Base-by-base conservation (phyloP, 2,329 filamentous ascomycete species). In the Tolypocladium paradoxum region DNA sequence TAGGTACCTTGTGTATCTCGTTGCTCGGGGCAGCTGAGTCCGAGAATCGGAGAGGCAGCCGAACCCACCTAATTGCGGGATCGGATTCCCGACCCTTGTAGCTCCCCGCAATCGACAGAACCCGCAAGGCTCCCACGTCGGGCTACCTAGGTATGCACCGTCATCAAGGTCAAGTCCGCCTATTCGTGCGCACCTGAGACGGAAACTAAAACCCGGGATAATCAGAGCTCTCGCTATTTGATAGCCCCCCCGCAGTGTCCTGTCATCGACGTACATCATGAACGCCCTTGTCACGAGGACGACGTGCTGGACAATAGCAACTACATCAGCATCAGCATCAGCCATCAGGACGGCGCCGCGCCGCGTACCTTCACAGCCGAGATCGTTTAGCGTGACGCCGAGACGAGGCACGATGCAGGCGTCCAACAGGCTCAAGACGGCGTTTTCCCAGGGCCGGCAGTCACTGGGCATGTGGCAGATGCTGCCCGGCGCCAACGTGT, bases 381-480 rank as follows among this genome's bases (percentile, higher is more conserved):
- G 36, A 22, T 27, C 11, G 20, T 49, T 29, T 48, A 34, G 34
- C 45, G 24, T 14, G 5, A 11, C 29, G 16, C 8, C 49, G 18
- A 22, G 12, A 14, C 43, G 59, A 22, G 60, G 58, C 46, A 61
- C 56, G 24, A 75, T 78, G 73, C 64, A 73, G 54, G 61, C 66
- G 18, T 70, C 73, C 49, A 81, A 78, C 60, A 70, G 69, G 53
- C 63, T 83, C 56, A 75, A 72, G 61, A 71, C 70, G 53, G 72
- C 72, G n/a, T 75, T 83, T 55, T 61, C 66, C 27, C 71, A 75
- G 56, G 73, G 71, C 50, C 71, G 69, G 27, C 68, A 76, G 6
- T 75, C 77, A 49, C 71, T 82, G 58, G 82, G 82, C 4, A 71
- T 78, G 51, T 85, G 81, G 82, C 82, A 85, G 68, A 82, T 82